Conservation (phyloP, 306 rosid genomes). For the Cicer arietinum region DNA sequence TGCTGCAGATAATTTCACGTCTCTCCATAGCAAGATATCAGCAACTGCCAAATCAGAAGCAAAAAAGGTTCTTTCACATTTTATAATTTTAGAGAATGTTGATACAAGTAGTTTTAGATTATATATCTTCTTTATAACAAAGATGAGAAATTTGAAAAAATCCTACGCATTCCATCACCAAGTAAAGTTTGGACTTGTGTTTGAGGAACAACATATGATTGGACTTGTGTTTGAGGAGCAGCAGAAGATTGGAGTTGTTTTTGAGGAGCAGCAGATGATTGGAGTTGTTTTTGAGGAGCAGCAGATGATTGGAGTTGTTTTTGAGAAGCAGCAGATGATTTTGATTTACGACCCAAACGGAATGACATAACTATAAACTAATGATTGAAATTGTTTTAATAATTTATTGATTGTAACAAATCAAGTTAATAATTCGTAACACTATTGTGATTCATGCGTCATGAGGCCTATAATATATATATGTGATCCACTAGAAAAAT, state of each 20-base stretch:
- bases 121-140: too few relatives aligned
- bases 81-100: too few relatives aligned
- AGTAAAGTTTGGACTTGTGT: conserved; percentile 1
- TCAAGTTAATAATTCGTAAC: conserved; percentile 3
- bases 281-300: conserved; percentile 47
- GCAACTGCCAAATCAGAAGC: conserved; percentile 56
- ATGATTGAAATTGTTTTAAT: conserved; percentile 33
- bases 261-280: conserved; percentile 32
- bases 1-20: conserved; percentile 54
- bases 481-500: neutral
- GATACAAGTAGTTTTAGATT: too few relatives aligned
- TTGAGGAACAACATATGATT: neutral
- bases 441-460: conserved; percentile 27
- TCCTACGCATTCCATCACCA: conserved; percentile 64
- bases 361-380: conserved; percentile 42
- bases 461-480: neutral
- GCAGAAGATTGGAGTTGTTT: conserved; percentile 40
- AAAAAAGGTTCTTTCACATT: too few relatives aligned
- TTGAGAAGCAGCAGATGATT: too few relatives aligned
- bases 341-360: neutral
- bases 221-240: conserved; percentile 32
- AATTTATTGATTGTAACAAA: neutral
- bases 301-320: neutral
- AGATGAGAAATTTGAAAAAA: neutral
- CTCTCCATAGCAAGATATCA: conserved; percentile 67